Evolutionary conservation across 192 early-diverging fungal genomes (phyloP).

Genomic region (Umbelopsis sp.): DNA sequence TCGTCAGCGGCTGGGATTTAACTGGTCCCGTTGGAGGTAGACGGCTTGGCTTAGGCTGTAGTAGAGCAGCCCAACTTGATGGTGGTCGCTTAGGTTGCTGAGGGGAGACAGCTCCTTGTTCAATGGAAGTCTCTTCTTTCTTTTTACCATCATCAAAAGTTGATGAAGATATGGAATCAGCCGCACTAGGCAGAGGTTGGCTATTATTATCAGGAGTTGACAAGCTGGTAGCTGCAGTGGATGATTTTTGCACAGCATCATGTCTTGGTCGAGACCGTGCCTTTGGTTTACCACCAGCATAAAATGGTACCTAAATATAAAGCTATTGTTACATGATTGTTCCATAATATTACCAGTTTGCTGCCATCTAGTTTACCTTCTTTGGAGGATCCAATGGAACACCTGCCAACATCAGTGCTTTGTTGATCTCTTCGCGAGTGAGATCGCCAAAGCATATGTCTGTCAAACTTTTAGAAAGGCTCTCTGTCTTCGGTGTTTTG

Average conservation of each 20-base stretch:
- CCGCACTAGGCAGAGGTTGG: background rate
- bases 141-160: constrained; percentile 20
- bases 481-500: background rate
- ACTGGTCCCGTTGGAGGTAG: background rate
- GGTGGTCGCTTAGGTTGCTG: background rate
- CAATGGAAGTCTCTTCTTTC: background rate
- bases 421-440: constrained; percentile 53
- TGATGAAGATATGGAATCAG: background rate
- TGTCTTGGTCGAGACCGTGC: constrained; percentile 3
- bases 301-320: constrained; percentile 24
- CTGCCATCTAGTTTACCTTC: constrained; percentile 33
- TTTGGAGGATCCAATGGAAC: constrained; percentile 32
- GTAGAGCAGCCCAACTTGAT: background rate
- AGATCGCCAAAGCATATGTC: constrained; percentile 49
- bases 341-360: background rate
- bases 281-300: constrained; percentile 27
- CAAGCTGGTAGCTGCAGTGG: background rate
- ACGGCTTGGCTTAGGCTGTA: background rate
- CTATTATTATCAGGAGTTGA: no score
- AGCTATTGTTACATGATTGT: background rate
- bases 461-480: background rate
- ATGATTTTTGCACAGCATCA: background rate
- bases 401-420: constrained; percentile 41
- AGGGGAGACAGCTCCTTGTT: background rate
- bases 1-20: background rate